phyloP scores from a whole-genome alignment of 2,329 filamentous ascomycete species.

The Aschersonia sp. region DNA sequence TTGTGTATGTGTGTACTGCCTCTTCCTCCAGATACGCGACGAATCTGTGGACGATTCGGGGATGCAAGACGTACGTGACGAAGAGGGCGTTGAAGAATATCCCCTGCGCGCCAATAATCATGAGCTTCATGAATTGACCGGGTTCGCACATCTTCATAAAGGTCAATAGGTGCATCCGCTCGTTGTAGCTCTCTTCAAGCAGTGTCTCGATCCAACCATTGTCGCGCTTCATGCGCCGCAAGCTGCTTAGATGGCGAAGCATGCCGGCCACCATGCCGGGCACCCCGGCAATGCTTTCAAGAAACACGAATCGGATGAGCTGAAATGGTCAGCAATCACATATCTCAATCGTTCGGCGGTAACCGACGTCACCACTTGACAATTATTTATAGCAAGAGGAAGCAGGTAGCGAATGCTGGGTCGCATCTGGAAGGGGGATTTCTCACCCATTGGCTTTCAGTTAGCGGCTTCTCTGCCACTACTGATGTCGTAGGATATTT shows the following conservation, averaged over 20 bases:
- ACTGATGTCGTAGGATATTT: constrained; percentile 40
- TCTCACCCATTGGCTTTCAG: constrained; percentile 65
- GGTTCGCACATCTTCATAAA: constrained; percentile 74
- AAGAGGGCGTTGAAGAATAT: constrained; percentile 96
- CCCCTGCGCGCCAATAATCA: constrained; percentile 86
- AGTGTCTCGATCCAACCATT: constrained; percentile 95
- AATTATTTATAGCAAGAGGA: too few species aligned
- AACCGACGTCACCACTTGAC: too few species aligned
- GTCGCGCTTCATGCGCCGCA: constrained; percentile 77
- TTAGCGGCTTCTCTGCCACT: constrained; percentile 46
- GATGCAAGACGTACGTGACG: constrained; percentile 72
- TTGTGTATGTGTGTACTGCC: constrained; percentile 88
- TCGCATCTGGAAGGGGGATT: too few species aligned
- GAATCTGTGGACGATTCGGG: constrained; percentile 83
- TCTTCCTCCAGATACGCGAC: constrained; percentile 97
- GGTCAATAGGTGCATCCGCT: constrained; percentile 83
- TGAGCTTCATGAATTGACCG: constrained; percentile 78
- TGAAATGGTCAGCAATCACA: not conserved
- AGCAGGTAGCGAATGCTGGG: too few species aligned
- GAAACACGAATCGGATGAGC: constrained; percentile 77
- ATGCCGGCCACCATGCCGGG: constrained; percentile 96
- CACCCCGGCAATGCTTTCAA: constrained; percentile 88
- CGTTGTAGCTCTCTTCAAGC: constrained; percentile 82
- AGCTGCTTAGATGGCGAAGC: constrained; percentile 73
- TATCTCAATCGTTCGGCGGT: not conserved